These are phyloP conservation scores for Globisporangium paroecandrum DNA, from an alignment of 352 stramenopile species.

Conservation along the genomic window DNA sequence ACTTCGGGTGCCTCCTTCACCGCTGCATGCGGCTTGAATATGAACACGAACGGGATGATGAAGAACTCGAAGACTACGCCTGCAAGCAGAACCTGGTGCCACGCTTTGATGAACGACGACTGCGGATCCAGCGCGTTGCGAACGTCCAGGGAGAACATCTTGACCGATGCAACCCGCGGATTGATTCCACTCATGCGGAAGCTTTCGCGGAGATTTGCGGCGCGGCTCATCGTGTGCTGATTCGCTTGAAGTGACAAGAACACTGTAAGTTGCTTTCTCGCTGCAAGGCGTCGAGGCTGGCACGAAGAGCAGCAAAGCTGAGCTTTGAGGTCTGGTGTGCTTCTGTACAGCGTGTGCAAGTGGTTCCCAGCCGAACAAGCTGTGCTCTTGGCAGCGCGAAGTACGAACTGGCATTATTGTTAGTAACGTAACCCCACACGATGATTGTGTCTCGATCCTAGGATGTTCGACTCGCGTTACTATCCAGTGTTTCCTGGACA, in stretches of 20 bases:
- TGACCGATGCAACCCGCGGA: neutral
- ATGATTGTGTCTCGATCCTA: too few species aligned
- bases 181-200: conserved; percentile 6
- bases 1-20: conserved; percentile 19
- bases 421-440: too few species aligned
- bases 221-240: conserved; percentile 8
- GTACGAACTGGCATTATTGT: neutral
- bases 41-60: conserved; percentile 50
- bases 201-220: conserved; percentile 11
- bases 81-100: conserved; percentile 54
- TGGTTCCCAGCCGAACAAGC: neutral
- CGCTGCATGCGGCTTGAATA: conserved; percentile 33
- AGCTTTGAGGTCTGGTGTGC: neutral
- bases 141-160: conserved; percentile 16
- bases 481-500: too few species aligned
- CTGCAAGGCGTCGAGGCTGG: neutral
- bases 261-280: neutral
- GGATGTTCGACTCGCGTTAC: too few species aligned
- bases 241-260: neutral
- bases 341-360: neutral
- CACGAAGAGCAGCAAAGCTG: neutral
- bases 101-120: conserved; percentile 33
- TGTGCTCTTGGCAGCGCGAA: neutral
- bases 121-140: conserved; percentile 54
- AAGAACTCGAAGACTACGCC: conserved; percentile 55